Evolutionary conservation across 2,329 filamentous ascomycete genomes (phyloP), one percentile per base, ranked within the genome.

Genomic region (Ustulina deusta): DNA sequence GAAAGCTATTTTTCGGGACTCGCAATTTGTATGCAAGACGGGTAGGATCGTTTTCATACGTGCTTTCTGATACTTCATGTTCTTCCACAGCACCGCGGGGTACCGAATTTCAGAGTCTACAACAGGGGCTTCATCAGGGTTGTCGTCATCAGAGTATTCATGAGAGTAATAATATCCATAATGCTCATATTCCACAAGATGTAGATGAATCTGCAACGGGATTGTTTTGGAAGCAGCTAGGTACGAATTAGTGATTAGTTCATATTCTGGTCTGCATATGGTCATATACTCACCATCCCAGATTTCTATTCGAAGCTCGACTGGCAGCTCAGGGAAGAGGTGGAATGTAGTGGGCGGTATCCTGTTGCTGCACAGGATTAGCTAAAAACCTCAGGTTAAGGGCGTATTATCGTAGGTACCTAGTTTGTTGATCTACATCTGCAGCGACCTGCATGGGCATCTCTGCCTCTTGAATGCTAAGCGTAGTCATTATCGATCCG

Each of bases 301-400:
- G 40, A 58, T 58, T 6, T 46, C 27, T 32, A 29, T 2, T 46
- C 40, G 55, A 46, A 46, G 25, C 55, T 58, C 40, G 5, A 9
- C 1, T 6, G 55, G 27, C 9, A 58, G 40, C 25, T 17, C 10
- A 22, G 40, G 17, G 17, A 46, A 46, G 17, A 6, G 7, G 34
- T 46, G 38, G n/a, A 46, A 46, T 15, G 1, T 32, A 13, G n/a
- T 11, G 17, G 32, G 10, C 15, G 46, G 46, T 29, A 1, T 17
- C 9, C 46, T 51, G 13, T 51, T 29, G 11, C 15, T 5, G 25
- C 17, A 51, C 32, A 6, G 11, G 32, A 32, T 48, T 15, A 48
- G 44, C 22, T 51, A 3, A 20, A 29, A 29, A 10, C 25, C 13
- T 7, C 13, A 51, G 1, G 5, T 17, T 27, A 17, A n/a, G 42